Evolutionary conservation across 2,329 filamentous ascomycete genomes (phyloP), one percentile per base, ranked within the genome.

Genomic region (Rutstroemia sp.): DNA sequence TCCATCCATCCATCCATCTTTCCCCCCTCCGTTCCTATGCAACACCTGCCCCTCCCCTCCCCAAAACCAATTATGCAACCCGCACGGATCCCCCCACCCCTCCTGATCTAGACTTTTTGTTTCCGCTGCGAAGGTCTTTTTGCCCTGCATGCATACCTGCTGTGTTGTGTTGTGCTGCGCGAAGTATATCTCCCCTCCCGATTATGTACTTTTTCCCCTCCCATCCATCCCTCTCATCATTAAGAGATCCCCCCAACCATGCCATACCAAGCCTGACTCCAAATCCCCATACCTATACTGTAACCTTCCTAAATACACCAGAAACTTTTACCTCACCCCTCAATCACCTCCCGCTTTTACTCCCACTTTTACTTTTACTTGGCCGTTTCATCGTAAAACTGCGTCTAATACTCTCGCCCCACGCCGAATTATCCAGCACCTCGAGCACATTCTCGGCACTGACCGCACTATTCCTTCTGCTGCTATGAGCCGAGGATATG

Each of bases 341-440:
- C n/a, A n/a, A 30, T 30, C 27, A 53, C 3, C 25, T 7, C 45
- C 5, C 40, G 23, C 40, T 14, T 5, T 54, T 54, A 23, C 51
- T 30, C 5, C 38, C 38, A 17, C 38, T 40, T 16, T 40, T 40
- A 17, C 38, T 40, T 40, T 40, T 40, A 16, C 56, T 59, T 51
- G 74, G 71, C 60, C 81, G 75, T 65, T 77, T 77, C 66, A 77
- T 80, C 53, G 91, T 96, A 64, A 94, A 90, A 73, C 90, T 95
- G 60, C 90, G 81, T 61, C 91, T 80, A 62, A 96, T 91, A 75
- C 89, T 95, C 73, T 95, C 89, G 51, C 92, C 89, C 92, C 92
- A 97, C 16, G 88, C 86, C 17, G 89, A 94, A 67, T 92, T 88
- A 66, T 94, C 89, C 54, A 97, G 79, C 68, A 94, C 88, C 63